Base-by-base conservation (phyloP, 148 eudicot genomes). In the Rheum nobile region DNA sequence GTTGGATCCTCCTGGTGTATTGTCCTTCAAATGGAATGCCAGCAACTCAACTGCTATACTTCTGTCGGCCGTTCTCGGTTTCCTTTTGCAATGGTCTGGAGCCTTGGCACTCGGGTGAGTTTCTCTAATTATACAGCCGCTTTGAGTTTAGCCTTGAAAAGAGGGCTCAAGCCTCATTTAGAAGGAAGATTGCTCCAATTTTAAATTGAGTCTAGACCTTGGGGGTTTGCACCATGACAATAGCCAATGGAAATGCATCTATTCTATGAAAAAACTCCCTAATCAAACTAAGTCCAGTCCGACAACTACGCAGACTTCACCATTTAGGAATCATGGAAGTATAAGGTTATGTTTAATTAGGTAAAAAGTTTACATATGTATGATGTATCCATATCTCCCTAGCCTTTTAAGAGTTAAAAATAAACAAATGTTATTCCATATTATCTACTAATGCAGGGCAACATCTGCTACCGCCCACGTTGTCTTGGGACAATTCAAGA, bases 401-500 rank as follows among this genome's bases (percentile, higher is more conserved):
- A 43, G 0, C 47, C 47, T 43, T 43, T 2, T 43, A 47, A 4
- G 3, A 4, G 0, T 47, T 37, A 37, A 37, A 37, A 37, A 6
- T 2, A 41, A 41, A 41, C 6, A 41, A 8, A 41, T 9, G 43
- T 47, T 67, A 1, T 22, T 1, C 61, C 32, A 57, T 39, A 32
- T 55, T 14, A 70, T 74, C 10, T 70, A 14, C 41, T 35, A 0
- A 22, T 80, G 83, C 85, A 93, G 98, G 48, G 98, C 98, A 26
- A 93, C 98, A 7, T 93, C 96, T 73, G 98, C 98, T 3, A 93
- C 96, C 1, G 80, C 96, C 8, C 98, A 93, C 44, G 98, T 93
- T 5, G 84, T 93, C 52, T 70, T 93, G 4, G 98, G 98, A 31
- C 98, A 93, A 75, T 93, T 93, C 87, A 93, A 93, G 75, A 93